Evolutionary conservation across 176 grass and related monocot species (phyloP), one percentile per base, ranked within the genome.

Genomic region (Rhynchospora breviuscula): DNA sequence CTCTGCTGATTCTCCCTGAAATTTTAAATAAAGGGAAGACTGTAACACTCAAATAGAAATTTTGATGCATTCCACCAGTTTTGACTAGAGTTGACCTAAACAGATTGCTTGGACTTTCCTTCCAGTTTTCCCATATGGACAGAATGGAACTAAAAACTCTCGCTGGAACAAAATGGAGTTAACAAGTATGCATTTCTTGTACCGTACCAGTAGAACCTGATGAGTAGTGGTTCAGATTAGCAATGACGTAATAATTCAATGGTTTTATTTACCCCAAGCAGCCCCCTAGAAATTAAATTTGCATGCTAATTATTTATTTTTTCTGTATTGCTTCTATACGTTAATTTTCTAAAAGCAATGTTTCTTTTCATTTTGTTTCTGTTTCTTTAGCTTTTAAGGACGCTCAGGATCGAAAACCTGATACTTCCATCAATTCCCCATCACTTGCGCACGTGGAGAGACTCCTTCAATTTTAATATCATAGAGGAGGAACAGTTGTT

Each of bases 361-460:
- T 25, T 8, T 78, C 81, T 11, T 80, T 31, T 70, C 21, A 86
- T 86, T 46, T 54, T 87, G 59, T 48, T 43, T 59, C 85, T 51
- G 26, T 62, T 85, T 87, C 84, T 78, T 21, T 80, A 96, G 93
- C 73, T 96, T 70, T 84, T 96, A 69, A 71, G 60, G 52, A 72
- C 23, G 21, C 73, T 92, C 26, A 88, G 85, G 62, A 85, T 96
- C 35, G 87, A 96, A 79, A 90, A 80, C 67, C 84, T 96, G 65
- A n/a, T 93, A 10, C 77, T 96, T 67, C 88, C 90, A 6, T 88
- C 90, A 63, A 87, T 85, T 87, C 87, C 90, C 65, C 83, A 91
- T 69, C 88, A 92, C 76, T 49, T 93, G 5, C 67, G 85, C 59
- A 96, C 83, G 78, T 96, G 93, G 93, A 91, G 65, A 21, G 71